phyloP scores from a whole-genome alignment of 306 rosid genomes.

The Malus sylvestris region DNA sequence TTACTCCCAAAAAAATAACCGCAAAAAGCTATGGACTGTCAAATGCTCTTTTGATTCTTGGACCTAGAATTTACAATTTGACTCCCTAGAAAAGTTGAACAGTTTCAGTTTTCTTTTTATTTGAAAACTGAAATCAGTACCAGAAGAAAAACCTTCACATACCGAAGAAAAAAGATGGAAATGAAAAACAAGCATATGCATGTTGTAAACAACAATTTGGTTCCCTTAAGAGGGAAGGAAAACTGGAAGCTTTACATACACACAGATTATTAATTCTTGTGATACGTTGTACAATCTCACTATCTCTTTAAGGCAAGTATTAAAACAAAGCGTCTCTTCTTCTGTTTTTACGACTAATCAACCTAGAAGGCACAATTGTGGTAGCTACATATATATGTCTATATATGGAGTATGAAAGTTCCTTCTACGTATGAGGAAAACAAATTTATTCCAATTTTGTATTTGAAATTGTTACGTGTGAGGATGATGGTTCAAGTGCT shows the following conservation, averaged over 20 bases:
- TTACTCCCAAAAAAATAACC: too few relatives aligned
- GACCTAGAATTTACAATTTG: too few relatives aligned
- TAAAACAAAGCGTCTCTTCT: neutral
- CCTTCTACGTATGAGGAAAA: neutral
- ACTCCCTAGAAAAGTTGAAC: too few relatives aligned
- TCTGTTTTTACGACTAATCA: neutral
- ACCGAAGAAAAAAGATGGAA: too few relatives aligned
- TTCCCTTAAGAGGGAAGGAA: neutral
- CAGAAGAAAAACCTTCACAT: too few relatives aligned
- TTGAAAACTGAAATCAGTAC: too few relatives aligned
- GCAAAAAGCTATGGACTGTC: too few relatives aligned
- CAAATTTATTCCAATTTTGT: constrained; percentile 12
- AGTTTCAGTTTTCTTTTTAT: too few relatives aligned
- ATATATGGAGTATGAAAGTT: neutral
- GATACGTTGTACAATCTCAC: neutral
- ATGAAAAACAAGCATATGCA: too few relatives aligned
- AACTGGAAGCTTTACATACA: neutral
- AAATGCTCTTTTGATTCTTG: too few relatives aligned
- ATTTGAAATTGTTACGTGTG: constrained; percentile 16
- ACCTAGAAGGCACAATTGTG: neutral
- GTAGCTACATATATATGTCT: neutral
- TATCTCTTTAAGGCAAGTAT: neutral
- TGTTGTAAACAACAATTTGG: too few relatives aligned
- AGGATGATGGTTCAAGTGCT: constrained; percentile 33
- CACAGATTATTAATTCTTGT: neutral